Percentiles rank a stretch among this genome's conserved stretches.
Conservation (phyloP, 768 basidiomycete species). For the Erythrobasidium yunnanense region DNA sequence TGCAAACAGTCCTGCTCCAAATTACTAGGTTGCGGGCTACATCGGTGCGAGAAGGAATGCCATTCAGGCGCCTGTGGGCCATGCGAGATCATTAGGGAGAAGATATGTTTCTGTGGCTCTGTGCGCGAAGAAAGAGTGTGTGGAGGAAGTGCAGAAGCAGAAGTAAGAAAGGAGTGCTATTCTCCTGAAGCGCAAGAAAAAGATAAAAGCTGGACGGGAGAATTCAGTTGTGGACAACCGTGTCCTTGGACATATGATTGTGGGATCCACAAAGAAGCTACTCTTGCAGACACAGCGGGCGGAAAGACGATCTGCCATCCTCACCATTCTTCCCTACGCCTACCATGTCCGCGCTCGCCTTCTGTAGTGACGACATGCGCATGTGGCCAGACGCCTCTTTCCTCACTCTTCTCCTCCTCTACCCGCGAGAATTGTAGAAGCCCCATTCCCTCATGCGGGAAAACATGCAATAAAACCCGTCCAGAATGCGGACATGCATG, state of each 20-base stretch:
- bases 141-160: constrained; percentile 46
- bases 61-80: constrained; percentile 64
- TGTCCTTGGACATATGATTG: constrained; percentile 67
- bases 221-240: constrained; percentile 51
- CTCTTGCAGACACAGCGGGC: constrained; percentile 46
- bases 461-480: constrained; percentile 56
- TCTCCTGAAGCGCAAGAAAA: constrained; percentile 38
- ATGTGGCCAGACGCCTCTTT: constrained; percentile 59
- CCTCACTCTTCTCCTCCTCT: constrained; percentile 40
- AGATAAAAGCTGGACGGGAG: constrained; percentile 56
- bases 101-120: constrained; percentile 71
- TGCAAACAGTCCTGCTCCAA: constrained; percentile 52
- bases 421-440: constrained; percentile 52
- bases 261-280: constrained; percentile 61
- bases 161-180: constrained; percentile 43
- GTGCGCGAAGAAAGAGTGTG: constrained; percentile 54
- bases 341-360: constrained; percentile 65
- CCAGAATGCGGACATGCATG: constrained; percentile 66
- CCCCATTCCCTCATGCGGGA: constrained; percentile 68
- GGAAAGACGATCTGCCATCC: constrained; percentile 23
- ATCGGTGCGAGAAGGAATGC: constrained; percentile 58
- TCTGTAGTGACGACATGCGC: constrained; percentile 60
- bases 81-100: constrained; percentile 52
- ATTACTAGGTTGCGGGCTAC: constrained; percentile 43
- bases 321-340: constrained; percentile 52